These are phyloP conservation scores for Lachnellula hyalina DNA, from an alignment of 2,329 filamentous ascomycete genomes.

Conservation along the genomic window DNA sequence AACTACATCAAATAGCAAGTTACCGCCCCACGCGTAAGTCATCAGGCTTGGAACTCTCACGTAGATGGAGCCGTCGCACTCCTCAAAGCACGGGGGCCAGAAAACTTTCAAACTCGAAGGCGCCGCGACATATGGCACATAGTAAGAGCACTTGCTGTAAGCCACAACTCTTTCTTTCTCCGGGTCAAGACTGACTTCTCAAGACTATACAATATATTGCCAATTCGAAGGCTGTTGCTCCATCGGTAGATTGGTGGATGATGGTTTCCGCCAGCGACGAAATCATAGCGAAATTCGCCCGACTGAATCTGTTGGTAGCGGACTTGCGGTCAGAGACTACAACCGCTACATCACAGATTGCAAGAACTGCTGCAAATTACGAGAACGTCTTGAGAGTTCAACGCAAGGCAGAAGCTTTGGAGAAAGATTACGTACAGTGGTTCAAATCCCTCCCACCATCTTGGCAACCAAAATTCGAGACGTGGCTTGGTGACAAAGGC, in stretches of 20 bases:
- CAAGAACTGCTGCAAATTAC: constrained; percentile 43
- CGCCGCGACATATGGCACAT: constrained; percentile 53
- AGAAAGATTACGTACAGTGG: constrained; percentile 48
- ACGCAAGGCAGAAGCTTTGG: constrained; percentile 44
- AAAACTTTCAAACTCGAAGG: constrained; percentile 45
- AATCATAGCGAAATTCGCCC: constrained; percentile 39
- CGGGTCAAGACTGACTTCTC: constrained; percentile 43
- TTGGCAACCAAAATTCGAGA: constrained; percentile 46
- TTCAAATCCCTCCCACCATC: constrained; percentile 42
- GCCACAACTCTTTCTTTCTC: constrained; percentile 5
- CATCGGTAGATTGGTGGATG: constrained; percentile 53
- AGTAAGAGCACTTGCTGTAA: constrained; percentile 54
- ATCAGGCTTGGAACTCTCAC: constrained; percentile 55
- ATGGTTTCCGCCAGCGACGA: constrained; percentile 45
- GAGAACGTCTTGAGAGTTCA: constrained; percentile 47
- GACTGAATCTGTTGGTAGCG: constrained; percentile 47
- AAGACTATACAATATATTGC: constrained; percentile 54
- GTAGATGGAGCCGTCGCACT: constrained; percentile 55
- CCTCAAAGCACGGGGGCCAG: constrained; percentile 48
- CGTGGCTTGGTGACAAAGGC: constrained; percentile 47
- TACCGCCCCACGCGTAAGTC: constrained; percentile 47
- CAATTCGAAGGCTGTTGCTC: constrained; percentile 44
- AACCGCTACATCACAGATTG: constrained; percentile 38
- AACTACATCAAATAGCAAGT: constrained; percentile 33
- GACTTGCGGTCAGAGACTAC: constrained; percentile 50